Conservation (phyloP, 306 rosid genomes). For the Astragalus membranaceus region DNA sequence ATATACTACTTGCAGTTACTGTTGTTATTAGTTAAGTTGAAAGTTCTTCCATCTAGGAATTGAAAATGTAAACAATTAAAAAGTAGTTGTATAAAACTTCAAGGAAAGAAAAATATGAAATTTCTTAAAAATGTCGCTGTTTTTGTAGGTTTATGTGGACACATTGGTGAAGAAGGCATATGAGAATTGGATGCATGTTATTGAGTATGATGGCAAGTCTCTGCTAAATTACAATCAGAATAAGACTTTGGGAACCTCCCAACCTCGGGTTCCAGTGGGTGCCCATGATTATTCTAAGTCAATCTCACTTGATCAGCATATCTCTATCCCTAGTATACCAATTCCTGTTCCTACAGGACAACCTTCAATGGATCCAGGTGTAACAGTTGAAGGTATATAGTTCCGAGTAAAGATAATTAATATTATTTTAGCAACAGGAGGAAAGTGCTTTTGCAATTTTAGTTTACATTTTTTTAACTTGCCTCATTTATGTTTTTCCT, state of each 20-base stretch:
- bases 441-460: neutral
- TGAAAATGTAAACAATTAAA: neutral
- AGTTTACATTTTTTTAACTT: neutral
- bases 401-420: constrained; percentile 10
- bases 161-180: constrained; percentile 87
- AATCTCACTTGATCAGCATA: constrained; percentile 49
- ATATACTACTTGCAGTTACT: neutral
- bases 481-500: neutral
- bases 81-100: neutral
- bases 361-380: constrained; percentile 43
- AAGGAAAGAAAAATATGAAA: constrained; percentile 8
- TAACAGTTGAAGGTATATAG: constrained; percentile 46
- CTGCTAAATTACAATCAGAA: constrained; percentile 50
- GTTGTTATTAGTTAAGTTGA: too few species aligned
- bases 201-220: constrained; percentile 74
- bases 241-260: constrained; percentile 31
- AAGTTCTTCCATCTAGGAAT: neutral
- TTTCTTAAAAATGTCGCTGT: constrained; percentile 11
- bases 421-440: constrained; percentile 6
- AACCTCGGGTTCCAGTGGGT: constrained; percentile 33
- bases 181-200: constrained; percentile 78
- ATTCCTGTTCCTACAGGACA: constrained; percentile 43
- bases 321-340: constrained; percentile 38
- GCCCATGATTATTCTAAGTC: constrained; percentile 51
- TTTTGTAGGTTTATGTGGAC: constrained; percentile 68